phyloP scores from a whole-genome alignment of 1,139 yeast species.

The Magnusiomyces ingens region DNA sequence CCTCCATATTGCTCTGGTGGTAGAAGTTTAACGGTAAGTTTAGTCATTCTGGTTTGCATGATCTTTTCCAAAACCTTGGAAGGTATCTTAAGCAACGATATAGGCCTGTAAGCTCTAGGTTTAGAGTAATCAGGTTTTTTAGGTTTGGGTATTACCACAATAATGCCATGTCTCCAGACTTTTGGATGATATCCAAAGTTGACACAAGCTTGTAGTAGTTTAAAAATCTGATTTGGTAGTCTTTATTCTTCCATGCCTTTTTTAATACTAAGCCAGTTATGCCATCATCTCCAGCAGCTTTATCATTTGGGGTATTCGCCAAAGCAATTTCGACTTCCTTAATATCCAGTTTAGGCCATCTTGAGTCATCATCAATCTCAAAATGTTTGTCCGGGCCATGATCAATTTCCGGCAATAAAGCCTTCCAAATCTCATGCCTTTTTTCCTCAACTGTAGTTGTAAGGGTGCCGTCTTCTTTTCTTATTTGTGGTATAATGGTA shows the following conservation, averaged over 20 bases:
- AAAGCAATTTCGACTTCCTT: not conserved
- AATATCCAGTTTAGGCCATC: not conserved
- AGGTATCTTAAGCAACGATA: conserved; percentile 14
- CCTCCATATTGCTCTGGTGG: conserved; percentile 16
- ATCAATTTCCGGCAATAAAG: not conserved
- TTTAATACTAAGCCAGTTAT: conserved; percentile 4
- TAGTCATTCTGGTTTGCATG: conserved; percentile 8
- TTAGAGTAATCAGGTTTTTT: conserved; percentile 4
- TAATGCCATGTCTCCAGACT: conserved; percentile 1
- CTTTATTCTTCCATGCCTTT: not conserved
- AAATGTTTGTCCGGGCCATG: not conserved
- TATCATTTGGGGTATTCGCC: not conserved
- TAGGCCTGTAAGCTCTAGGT: conserved; percentile 13
- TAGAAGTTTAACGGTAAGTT: conserved; percentile 5
- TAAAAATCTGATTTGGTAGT: not conserved
- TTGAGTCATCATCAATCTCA: not conserved
- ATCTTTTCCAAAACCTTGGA: conserved; percentile 16
- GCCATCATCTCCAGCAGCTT: conserved; percentile 9
- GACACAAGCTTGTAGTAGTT: not conserved
- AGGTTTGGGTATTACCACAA: conserved; percentile 10
- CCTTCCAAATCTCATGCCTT: not conserved
- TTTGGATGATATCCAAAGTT: conserved; percentile 6
- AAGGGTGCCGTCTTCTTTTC: not conserved
- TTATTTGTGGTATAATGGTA: not conserved
- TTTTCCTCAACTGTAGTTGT: not conserved